A percentile compares a stretch with the other conserved stretches of the same genome.
Conservation (phyloP, 1,139 yeast species). For the Yamadazyma membranifaciens region DNA sequence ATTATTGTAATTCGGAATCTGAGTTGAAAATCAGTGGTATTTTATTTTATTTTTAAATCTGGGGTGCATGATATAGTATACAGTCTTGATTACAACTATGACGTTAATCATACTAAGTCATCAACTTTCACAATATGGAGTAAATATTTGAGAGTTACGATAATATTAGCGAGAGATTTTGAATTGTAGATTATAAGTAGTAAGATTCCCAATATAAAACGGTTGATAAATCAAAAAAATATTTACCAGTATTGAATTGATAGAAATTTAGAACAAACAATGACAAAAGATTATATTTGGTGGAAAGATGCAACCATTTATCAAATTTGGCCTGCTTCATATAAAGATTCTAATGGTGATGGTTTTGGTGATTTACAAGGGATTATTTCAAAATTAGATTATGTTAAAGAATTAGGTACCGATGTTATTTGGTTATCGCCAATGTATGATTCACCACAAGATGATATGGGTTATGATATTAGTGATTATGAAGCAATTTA, state of each 20-base stretch:
- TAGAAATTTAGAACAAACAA: not conserved
- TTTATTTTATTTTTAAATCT: conserved; percentile 3
- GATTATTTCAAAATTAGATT: conserved; percentile 50
- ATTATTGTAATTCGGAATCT: conserved; percentile 5
- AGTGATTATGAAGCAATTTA: conserved; percentile 52
- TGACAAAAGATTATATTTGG: conserved; percentile 29
- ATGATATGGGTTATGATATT: conserved; percentile 67
- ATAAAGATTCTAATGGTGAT: conserved; percentile 58
- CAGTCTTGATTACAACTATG: no score
- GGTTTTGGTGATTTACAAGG: conserved; percentile 60
- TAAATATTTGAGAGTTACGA: conserved; percentile 1
- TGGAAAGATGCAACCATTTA: conserved; percentile 60
- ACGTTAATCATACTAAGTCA: not conserved
- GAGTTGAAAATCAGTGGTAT: not conserved
- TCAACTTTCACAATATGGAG: not conserved
- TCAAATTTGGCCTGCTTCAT: conserved; percentile 62
- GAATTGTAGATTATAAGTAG: not conserved
- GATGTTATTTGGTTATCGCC: conserved; percentile 61
- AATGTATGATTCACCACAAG: conserved; percentile 58
- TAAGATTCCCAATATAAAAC: not conserved
- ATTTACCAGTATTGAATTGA: no score
- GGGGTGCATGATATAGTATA: conserved; percentile 3
- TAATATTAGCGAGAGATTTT: conserved; percentile 4
- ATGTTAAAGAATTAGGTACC: conserved; percentile 50
- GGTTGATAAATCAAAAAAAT: no score